Conservation (phyloP, 139 green algal genomes). For the Volvox africanus region DNA sequence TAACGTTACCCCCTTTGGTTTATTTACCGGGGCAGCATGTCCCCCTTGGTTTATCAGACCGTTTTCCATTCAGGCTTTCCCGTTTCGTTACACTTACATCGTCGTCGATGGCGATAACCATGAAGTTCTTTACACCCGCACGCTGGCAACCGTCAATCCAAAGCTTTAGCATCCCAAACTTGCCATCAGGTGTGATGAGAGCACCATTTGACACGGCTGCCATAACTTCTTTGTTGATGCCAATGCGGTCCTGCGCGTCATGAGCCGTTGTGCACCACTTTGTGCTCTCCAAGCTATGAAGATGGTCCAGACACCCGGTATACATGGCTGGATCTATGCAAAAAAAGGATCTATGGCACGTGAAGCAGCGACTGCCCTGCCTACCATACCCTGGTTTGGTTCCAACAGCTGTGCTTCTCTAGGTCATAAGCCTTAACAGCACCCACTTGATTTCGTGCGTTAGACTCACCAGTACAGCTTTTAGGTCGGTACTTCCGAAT, state of each 20-base stretch:
- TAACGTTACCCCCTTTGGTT: too few species aligned
- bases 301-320: too few species aligned
- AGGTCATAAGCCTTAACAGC: too few species aligned
- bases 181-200: conserved; percentile 54
- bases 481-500: conserved; percentile 17
- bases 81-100: conserved; percentile 7
- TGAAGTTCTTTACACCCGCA: conserved; percentile 76
- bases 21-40: too few species aligned
- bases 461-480: conserved; percentile 26
- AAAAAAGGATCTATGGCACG: too few species aligned
- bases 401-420: too few species aligned
- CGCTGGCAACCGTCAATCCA: conserved; percentile 74
- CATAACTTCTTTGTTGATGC: conserved; percentile 60
- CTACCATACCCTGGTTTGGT: too few species aligned
- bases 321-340: too few species aligned
- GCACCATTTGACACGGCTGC: conserved; percentile 61
- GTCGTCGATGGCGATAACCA: conserved; percentile 85
- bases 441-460: not conserved
- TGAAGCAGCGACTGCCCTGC: too few species aligned
- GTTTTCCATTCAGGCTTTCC: too few species aligned
- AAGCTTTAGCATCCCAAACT: conserved; percentile 68
- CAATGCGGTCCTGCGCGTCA: conserved; percentile 31
- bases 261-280: not conserved
- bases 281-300: not conserved
- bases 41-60: too few species aligned